A percentile compares a stretch with the other conserved stretches of the same genome.
Conservation (phyloP, 495 filamentous ascomycete species). For the Xylaria acuta region DNA sequence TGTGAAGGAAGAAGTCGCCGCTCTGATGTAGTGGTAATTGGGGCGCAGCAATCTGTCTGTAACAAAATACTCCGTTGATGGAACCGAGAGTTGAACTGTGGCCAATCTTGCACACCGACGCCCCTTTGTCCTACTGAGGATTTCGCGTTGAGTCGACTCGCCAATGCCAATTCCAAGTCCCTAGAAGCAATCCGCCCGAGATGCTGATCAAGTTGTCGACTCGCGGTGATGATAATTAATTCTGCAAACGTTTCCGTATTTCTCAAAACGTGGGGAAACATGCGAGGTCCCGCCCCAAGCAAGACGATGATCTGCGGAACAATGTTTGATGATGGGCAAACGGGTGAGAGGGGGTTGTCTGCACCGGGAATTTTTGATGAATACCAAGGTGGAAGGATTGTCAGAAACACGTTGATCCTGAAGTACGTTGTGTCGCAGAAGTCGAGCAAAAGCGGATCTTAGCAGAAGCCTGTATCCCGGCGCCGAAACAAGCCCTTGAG, state of each 20-base stretch:
- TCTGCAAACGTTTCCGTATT: not conserved
- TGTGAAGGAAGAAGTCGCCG: slow-evolving; percentile 5
- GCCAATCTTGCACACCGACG: not conserved
- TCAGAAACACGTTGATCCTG: slow-evolving; percentile 22
- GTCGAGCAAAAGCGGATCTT: slow-evolving; percentile 25
- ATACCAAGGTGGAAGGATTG: slow-evolving; percentile 5
- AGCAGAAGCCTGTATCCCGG: slow-evolving; percentile 12
- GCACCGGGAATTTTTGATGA: slow-evolving; percentile 12
- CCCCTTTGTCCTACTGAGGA: not conserved
- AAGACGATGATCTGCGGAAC: slow-evolving; percentile 25
- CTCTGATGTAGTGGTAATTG: slow-evolving; percentile 24
- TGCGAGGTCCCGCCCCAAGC: slow-evolving; percentile 20
- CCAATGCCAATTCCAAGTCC: not conserved
- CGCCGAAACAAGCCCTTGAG: slow-evolving; percentile 3
- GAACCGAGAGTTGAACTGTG: not conserved
- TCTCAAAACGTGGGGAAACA: slow-evolving; percentile 5
- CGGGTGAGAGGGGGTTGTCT: slow-evolving; percentile 2
- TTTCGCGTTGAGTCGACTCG: not conserved
- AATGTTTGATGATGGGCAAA: slow-evolving; percentile 26
- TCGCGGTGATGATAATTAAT: not conserved
- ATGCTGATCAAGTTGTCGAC: not conserved
- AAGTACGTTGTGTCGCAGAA: slow-evolving; percentile 30
- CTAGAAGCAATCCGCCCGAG: not conserved
- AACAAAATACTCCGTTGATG: slow-evolving; percentile 18
- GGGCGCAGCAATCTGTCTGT: slow-evolving; percentile 31